Conservation (phyloP, 1,284 basidiomycete genomes). For the Cutaneotrichosporon sp. region DNA sequence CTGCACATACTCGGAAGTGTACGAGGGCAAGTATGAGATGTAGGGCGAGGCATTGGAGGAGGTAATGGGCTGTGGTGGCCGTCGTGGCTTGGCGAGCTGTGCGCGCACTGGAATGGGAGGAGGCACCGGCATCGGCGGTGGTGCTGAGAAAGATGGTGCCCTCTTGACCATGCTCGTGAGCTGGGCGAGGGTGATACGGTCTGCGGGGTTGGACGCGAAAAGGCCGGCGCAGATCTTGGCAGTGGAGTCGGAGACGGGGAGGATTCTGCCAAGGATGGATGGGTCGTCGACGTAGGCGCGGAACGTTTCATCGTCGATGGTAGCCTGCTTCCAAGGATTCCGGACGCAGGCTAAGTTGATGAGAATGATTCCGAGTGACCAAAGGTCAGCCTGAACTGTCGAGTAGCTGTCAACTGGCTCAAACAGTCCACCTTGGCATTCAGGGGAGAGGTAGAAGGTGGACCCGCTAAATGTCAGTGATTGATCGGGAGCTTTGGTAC, state of each 20-base stretch:
- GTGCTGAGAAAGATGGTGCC: slow-evolving; percentile 65
- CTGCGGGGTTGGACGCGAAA: slow-evolving; percentile 59
- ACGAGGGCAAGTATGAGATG: not conserved
- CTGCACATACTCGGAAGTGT: not conserved
- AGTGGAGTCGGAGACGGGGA: slow-evolving; percentile 61
- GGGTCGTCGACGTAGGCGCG: slow-evolving; percentile 65
- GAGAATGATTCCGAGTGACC: slow-evolving; percentile 89
- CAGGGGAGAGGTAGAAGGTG: slow-evolving; percentile 76
- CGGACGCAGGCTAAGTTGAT: slow-evolving; percentile 86
- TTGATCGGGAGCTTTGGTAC: slow-evolving; percentile 10
- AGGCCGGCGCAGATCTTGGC: slow-evolving; percentile 61
- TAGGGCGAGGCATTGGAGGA: not conserved
- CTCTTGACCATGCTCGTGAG: slow-evolving; percentile 62
- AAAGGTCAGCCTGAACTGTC: slow-evolving; percentile 76
- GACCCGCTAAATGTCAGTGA: slow-evolving; percentile 62
- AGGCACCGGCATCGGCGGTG: not conserved
- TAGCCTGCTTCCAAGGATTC: slow-evolving; percentile 83
- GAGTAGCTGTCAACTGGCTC: slow-evolving; percentile 63
- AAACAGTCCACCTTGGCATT: slow-evolving; percentile 77
- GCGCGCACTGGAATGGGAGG: not conserved
- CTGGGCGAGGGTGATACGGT: slow-evolving; percentile 62
- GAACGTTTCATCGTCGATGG: slow-evolving; percentile 69
- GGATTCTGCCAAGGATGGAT: slow-evolving; percentile 66
- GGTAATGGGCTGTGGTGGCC: not conserved
- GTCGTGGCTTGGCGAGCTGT: not conserved